Percentiles rank a stretch among this genome's conserved stretches.
These are phyloP conservation scores for Boletus subparvulus DNA, from an alignment of 768 basidiomycete genomes.

Conservation along the genomic window DNA sequence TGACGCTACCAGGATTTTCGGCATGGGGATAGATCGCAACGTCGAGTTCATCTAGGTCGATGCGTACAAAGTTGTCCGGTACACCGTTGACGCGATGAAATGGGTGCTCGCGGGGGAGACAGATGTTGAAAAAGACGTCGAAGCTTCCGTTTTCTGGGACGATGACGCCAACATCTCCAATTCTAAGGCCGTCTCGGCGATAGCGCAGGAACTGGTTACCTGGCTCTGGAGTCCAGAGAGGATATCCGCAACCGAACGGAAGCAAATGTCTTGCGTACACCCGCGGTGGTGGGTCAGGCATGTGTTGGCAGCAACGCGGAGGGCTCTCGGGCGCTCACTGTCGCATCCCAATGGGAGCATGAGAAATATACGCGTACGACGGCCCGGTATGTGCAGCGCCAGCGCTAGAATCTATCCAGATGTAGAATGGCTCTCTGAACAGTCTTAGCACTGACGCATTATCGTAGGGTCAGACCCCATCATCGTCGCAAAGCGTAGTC, in stretches of 20 bases:
- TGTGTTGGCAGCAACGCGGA: not conserved
- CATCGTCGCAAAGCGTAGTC: too few relatives aligned
- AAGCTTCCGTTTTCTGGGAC: constrained; percentile 32
- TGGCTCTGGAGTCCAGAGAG: constrained; percentile 33
- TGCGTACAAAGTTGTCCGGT: constrained; percentile 26
- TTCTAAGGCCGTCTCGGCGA: constrained; percentile 26
- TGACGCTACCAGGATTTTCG: constrained; percentile 11
- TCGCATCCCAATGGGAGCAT: too few relatives aligned
- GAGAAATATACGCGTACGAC: too few relatives aligned
- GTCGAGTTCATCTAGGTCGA: constrained; percentile 11
- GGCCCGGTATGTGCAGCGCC: too few relatives aligned
- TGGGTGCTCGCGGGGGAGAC: constrained; percentile 31
- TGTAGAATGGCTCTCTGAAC: too few relatives aligned
- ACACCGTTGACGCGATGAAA: constrained; percentile 16
- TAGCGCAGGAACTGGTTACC: constrained; percentile 24
- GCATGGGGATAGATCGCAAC: constrained; percentile 3
- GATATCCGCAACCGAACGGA: constrained; percentile 25
- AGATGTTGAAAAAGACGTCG: constrained; percentile 39
- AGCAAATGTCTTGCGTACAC: constrained; percentile 13
- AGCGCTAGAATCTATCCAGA: too few relatives aligned
- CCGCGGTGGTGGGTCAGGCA: constrained; percentile 7
- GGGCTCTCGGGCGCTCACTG: too few relatives aligned
- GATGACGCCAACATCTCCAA: constrained; percentile 38
- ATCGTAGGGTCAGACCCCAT: too few relatives aligned
- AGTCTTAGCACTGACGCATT: too few relatives aligned